Base-by-base conservation (phyloP, 2,329 filamentous ascomycete species). In the Plenodomus tracheiphilus region DNA sequence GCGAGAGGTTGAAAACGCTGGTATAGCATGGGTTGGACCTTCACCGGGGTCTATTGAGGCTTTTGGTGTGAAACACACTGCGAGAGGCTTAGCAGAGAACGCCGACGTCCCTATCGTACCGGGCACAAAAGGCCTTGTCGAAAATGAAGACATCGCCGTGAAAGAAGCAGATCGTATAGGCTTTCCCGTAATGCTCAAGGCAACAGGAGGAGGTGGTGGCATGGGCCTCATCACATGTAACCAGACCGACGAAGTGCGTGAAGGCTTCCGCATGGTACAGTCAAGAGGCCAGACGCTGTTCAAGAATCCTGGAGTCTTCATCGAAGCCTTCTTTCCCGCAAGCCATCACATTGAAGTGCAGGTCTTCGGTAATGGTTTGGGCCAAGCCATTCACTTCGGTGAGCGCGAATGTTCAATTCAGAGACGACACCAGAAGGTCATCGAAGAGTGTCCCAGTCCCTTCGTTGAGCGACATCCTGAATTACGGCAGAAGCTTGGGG, bases 381-480 rank as follows among this genome's bases (percentile, higher is more conserved):
- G 90, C 1, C 84, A 88, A 66, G 90, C 87, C 15, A 86, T 96
- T 9, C 85, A 88, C n/a, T 83, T 96, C 22, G 90, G 91, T 17
- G 91, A 96, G 74, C 80, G 91, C 47, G 91, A 96, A 69, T 96
- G 91, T 73, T 93, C 88, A 43, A 81, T 96, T 11, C 91, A 96
- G 74, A 78, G 91, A 55, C 78, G 91, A 35, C 91, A 96, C 67
- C 91, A 96, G 69, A 96, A 96, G 75, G 88, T 96, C 36, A 81
- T 96, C 18, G 91, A 96, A 69, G 91, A 96, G 72, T 91, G 88
- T 2, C 91, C 91, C 0, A 90, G 89, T 13, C 90, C 91, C 0
- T 85, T 86, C 50, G 74, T 83, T 0, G 71, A 74, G 41, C 73
- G 63, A 36, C 72, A 79, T 44, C 69, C 70, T 0, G 69, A 70